Base-by-base conservation (phyloP, 345 rosid genomes). In the Rhizophora apiculata region DNA sequence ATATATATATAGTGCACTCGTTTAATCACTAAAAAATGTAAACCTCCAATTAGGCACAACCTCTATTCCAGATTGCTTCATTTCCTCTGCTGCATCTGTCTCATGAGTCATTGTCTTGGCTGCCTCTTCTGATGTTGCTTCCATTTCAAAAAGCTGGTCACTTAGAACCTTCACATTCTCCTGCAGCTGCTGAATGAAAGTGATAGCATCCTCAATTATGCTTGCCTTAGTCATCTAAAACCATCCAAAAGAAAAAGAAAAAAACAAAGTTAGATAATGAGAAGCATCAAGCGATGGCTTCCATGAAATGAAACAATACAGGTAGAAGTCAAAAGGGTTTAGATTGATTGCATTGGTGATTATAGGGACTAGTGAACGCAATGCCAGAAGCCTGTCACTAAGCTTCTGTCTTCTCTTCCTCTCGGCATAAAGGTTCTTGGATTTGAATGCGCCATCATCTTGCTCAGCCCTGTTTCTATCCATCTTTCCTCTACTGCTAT, bases 141-240 rank as follows among this genome's bases (percentile, higher is more conserved):
- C 96, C 78, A 85, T 76, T 72, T 85, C 88, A 24, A 68, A 82
- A 69, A 94, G 87, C 75, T 79, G 78, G 34, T 83, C 84, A n/a
- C 73, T 67, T 18, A 89, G 90, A 76, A 22, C 70, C 66, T 80
- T 21, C 56, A 83, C 89, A 34, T 78, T 73, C 36, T 58, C 76
- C 76, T 85, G 79, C 72, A 91, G 85, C 76, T 82, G 81, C 67
- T 74, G 76, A 36, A 92, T 87, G 85, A 90, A 95, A 76, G 84
- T 82, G n/a, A 88, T 84, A 0, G 99, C 92, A 75, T 95, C 97
- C 60, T 87, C 92, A 48, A 95, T 79, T 56, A 92, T 92, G 21
- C 88, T 84, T 6, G 84, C 96, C 81, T 85, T 88, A 69, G 83
- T 92, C 96, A 95, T 90, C 99, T 95, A 43, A 5, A 37, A 57